phyloP scores from a whole-genome alignment of 2,329 filamentous ascomycete species.

The Thielaviopsis cerberus region DNA sequence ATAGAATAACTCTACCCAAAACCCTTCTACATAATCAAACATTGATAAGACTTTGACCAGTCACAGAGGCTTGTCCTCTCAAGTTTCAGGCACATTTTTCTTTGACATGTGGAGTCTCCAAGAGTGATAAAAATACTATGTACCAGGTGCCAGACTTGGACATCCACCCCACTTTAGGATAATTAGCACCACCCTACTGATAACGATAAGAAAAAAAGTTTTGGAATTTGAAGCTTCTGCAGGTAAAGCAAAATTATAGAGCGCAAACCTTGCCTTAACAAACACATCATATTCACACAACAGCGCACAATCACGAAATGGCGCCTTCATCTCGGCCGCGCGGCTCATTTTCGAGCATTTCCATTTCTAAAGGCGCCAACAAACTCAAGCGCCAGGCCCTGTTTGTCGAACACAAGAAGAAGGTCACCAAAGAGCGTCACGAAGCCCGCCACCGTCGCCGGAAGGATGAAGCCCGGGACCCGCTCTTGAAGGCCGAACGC shows the following conservation, averaged over 20 bases:
- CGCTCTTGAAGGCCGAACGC: slow-evolving; percentile 52
- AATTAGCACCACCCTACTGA: neutral
- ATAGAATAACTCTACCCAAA: neutral
- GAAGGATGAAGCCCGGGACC: slow-evolving; percentile 72
- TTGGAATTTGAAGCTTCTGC: neutral
- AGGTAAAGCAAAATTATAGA: neutral
- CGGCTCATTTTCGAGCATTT: slow-evolving; percentile 15
- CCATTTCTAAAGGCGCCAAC: slow-evolving; percentile 38
- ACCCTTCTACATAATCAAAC: neutral
- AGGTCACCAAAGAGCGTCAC: slow-evolving; percentile 53
- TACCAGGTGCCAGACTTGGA: neutral
- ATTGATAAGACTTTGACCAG: slow-evolving; percentile 6
- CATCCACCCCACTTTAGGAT: neutral
- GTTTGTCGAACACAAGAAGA: slow-evolving; percentile 63
- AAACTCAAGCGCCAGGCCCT: slow-evolving; percentile 64
- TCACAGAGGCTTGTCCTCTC: neutral
- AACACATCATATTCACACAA: neutral
- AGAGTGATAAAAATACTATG: neutral
- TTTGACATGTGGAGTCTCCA: neutral
- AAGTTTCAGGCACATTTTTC: neutral
- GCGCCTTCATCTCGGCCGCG: slow-evolving; percentile 9
- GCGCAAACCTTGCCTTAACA: neutral
- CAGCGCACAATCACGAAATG: slow-evolving; percentile 9
- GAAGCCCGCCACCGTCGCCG: slow-evolving; percentile 61
- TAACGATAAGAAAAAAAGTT: slow-evolving; percentile 6